These are phyloP conservation scores for Porpolomopsis calyptriformis DNA, from an alignment of 768 basidiomycete genomes.

Conservation along the genomic window DNA sequence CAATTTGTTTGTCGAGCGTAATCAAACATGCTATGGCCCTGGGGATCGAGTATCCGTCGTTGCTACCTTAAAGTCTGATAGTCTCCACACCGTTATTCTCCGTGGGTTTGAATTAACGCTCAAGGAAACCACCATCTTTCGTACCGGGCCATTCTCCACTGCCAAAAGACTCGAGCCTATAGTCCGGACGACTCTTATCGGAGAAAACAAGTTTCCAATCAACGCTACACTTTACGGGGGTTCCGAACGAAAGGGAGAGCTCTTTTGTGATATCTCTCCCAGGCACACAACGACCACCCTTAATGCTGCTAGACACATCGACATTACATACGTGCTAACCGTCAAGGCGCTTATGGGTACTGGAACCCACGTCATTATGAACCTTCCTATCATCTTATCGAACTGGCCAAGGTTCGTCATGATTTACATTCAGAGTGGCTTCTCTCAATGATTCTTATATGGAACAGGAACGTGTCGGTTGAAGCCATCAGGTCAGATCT, in stretches of 20 bases:
- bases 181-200: conserved; percentile 41
- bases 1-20: conserved; percentile 65
- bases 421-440: not conserved
- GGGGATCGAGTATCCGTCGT: conserved; percentile 68
- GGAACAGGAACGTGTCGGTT: conserved; percentile 51
- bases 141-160: conserved; percentile 43
- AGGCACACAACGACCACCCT: conserved; percentile 75
- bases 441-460: conserved; percentile 7
- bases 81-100: conserved; percentile 54
- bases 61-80: conserved; percentile 65
- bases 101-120: conserved; percentile 78
- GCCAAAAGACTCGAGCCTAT: conserved; percentile 53
- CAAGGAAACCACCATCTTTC: conserved; percentile 67
- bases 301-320: conserved; percentile 74
- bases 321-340: conserved; percentile 68
- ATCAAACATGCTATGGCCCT: conserved; percentile 74
- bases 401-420: conserved; percentile 71
- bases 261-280: conserved; percentile 56
- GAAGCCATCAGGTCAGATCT: conserved; percentile 51
- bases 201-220: conserved; percentile 62
- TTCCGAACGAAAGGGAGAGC: conserved; percentile 59
- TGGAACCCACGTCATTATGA: conserved; percentile 52
- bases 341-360: conserved; percentile 72
- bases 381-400: conserved; percentile 70
- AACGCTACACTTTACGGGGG: conserved; percentile 69